Evolutionary conservation across 306 rosid genomes (phyloP), one percentile per base, ranked within the genome.

Genomic region (Citrullus amarus): DNA sequence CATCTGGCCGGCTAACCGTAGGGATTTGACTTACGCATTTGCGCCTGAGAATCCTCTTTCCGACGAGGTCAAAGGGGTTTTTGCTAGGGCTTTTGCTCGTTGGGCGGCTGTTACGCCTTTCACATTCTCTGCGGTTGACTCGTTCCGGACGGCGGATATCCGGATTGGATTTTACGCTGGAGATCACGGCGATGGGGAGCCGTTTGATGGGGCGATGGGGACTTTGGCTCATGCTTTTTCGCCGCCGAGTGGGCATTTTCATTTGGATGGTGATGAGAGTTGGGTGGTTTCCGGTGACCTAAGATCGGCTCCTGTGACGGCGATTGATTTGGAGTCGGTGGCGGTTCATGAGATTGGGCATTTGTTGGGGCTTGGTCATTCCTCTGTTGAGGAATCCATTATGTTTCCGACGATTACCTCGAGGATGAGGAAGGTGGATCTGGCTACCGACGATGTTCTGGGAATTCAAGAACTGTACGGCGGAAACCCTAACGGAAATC

Each of bases 321-420:
- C 98, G 32, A 79, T 92, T 61, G 97, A 92, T 41, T 53, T 95
- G 8, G 98, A 95, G 48, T 92, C 97, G 0, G 97, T 92, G 22
- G 97, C 96, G 18, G 97, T 95, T 8, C 98, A 95, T 72, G 98
- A 95, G 85, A 92, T 95, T 0, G 98, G 98, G 0, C 98, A 95
- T 60, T 16, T 95, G 68, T 79, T 95, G 2, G 98, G 98, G 12
- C 66, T 95, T 12, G 98, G 97, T 0, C 98, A 95, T 55, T 84
- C 97, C 1, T 95, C 98, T 0, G 89, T 85, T 18, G 83, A 85
- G 78, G 93, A 87, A 0, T 81, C 97, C 32, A 95, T 95, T 36
- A 95, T 92, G 98, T 95, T 82, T 75, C 97, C 97, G 75, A 84
- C 97, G 14, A 85, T 95, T 66, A 1, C 90, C 36, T 75, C 97